These are phyloP conservation scores for Fusarium sp. DNA, from an alignment of 2,329 filamentous ascomycete species.

Conservation along the genomic window DNA sequence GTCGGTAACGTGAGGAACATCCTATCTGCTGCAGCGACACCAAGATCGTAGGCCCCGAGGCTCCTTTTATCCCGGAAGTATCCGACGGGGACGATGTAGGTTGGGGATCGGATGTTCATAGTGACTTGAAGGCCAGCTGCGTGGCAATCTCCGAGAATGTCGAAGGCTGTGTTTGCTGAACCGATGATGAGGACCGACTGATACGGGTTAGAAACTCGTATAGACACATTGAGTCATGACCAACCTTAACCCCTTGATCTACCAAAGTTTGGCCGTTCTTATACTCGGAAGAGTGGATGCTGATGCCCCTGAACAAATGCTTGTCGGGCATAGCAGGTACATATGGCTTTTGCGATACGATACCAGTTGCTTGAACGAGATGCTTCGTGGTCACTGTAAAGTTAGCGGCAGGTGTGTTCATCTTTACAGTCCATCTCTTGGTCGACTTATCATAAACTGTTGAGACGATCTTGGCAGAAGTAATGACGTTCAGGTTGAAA, in stretches of 20 bases:
- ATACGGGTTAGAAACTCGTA: background rate
- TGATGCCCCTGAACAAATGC: conserved; percentile 16
- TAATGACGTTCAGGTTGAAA: conserved; percentile 31
- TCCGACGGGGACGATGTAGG: conserved; percentile 27
- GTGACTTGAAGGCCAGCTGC: background rate
- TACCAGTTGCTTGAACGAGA: conserved; percentile 28
- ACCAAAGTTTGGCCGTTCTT: background rate
- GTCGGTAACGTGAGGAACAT: conserved; percentile 22
- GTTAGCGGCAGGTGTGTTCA: background rate
- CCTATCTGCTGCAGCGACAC: conserved; percentile 8
- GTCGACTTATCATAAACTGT: conserved; percentile 12
- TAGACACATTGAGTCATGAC: fast-evolving
- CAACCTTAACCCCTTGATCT: conserved; percentile 20
- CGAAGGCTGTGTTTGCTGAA: conserved; percentile 35
- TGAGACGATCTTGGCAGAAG: conserved; percentile 4
- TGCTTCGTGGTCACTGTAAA: background rate
- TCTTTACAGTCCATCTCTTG: conserved; percentile 7
- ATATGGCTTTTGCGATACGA: conserved; percentile 27
- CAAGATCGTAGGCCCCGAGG: conserved; percentile 17
- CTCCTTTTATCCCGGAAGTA: conserved; percentile 22
- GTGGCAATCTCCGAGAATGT: conserved; percentile 30
- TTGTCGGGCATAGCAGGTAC: conserved; percentile 4
- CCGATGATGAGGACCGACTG: conserved; percentile 30
- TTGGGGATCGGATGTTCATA: conserved; percentile 30
- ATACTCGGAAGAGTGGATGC: conserved; percentile 23